Conservation (phyloP, 352 stramenopile genomes). For the Phytophthora fragariae region DNA sequence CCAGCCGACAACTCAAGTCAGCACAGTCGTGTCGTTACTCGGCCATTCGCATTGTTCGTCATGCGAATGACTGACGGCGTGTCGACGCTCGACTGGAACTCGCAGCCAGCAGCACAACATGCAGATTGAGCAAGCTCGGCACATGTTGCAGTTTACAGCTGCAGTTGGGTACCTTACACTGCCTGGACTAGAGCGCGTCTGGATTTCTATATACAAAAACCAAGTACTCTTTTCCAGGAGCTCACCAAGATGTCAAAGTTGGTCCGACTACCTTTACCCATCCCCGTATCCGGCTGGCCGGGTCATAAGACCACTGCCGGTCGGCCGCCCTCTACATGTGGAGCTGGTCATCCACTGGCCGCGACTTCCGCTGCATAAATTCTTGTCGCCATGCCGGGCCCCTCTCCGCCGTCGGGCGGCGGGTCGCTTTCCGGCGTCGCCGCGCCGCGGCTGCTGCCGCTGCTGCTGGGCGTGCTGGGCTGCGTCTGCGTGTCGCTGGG, state of each 20-base stretch:
- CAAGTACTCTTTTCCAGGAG: background rate
- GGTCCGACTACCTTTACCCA: background rate
- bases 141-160: background rate
- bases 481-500: conserved; percentile 41
- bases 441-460: conserved; percentile 27
- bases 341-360: background rate
- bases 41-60: too few relatives aligned
- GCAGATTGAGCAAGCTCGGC: too few relatives aligned
- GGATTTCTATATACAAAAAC: background rate
- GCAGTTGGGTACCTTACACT: background rate
- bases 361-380: conserved; percentile 15
- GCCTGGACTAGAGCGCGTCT: conserved; percentile 6
- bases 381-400: conserved; percentile 27
- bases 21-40: too few relatives aligned
- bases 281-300: too few relatives aligned
- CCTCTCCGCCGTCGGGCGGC: conserved; percentile 10
- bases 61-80: too few relatives aligned
- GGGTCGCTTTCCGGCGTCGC: conserved; percentile 18
- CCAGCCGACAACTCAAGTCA: too few relatives aligned
- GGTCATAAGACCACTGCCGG: background rate
- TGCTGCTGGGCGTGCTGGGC: conserved; percentile 32
- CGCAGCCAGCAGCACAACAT: too few relatives aligned
- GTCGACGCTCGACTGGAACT: too few relatives aligned
- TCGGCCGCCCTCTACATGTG: conserved; percentile 26
- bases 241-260: conserved; percentile 11